phyloP scores from a whole-genome alignment of 768 basidiomycete genomes.

The Termitomyces titanicus region DNA sequence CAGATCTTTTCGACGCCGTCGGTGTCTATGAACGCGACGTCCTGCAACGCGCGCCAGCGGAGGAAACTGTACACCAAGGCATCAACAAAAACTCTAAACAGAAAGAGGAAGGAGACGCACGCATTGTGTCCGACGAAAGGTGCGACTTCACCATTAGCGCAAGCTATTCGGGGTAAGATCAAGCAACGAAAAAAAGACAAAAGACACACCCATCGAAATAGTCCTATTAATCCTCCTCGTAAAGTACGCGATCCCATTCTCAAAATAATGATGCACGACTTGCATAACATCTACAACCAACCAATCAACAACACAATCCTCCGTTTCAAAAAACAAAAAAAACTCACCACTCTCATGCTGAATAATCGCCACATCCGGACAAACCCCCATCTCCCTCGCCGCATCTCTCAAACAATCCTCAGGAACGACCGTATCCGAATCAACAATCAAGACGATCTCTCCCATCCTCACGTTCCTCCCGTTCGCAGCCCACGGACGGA shows the following conservation, averaged over 20 bases:
- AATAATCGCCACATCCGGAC: constrained; percentile 76
- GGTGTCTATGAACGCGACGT: constrained; percentile 70
- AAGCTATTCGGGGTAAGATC: constrained; percentile 38
- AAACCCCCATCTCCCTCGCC: constrained; percentile 73
- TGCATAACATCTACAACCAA: constrained; percentile 65
- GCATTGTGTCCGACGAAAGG: constrained; percentile 88
- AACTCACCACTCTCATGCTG: constrained; percentile 71
- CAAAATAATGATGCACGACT: constrained; percentile 84
- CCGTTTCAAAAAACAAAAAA: constrained; percentile 16
- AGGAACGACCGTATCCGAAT: constrained; percentile 75
- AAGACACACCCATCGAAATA: constrained; percentile 65
- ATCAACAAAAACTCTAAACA: neutral
- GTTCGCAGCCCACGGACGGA: constrained; percentile 73
- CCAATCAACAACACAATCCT: no score
- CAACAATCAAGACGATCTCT: constrained; percentile 74
- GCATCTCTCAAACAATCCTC: constrained; percentile 87
- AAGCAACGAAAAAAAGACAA: constrained; percentile 21
- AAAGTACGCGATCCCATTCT: constrained; percentile 85
- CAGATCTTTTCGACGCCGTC: constrained; percentile 71
- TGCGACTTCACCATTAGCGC: constrained; percentile 77
- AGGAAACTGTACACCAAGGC: constrained; percentile 43
- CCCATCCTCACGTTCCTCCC: constrained; percentile 68
- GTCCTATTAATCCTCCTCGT: constrained; percentile 75
- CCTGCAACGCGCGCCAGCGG: constrained; percentile 83
- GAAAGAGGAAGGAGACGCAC: constrained; percentile 12